Evolutionary conservation across 2,329 filamentous ascomycete species (phyloP).

Genomic region (Arthrobotrys musiformis): DNA sequence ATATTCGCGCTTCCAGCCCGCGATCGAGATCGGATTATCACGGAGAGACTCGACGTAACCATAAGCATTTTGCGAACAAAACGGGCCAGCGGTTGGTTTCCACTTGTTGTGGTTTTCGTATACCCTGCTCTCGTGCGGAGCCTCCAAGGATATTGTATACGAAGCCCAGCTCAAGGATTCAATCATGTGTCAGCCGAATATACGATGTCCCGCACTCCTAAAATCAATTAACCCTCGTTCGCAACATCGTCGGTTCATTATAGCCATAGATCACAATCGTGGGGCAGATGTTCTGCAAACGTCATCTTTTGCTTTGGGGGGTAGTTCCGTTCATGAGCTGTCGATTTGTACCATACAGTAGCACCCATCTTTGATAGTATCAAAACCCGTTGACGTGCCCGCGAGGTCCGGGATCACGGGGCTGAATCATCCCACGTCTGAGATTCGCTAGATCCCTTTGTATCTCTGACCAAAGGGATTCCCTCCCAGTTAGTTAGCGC

Average conservation of each 20-base stretch:
- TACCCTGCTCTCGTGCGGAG: slow-evolving; percentile 37
- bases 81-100: slow-evolving; percentile 23
- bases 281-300: slow-evolving; percentile 46
- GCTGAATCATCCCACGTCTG: slow-evolving; percentile 56
- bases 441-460: slow-evolving; percentile 24
- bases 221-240: slow-evolving; percentile 15
- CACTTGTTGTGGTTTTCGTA: slow-evolving; percentile 45
- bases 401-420: slow-evolving; percentile 50
- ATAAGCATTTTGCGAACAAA: slow-evolving; percentile 38
- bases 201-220: slow-evolving; percentile 51
- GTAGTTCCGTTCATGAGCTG: neutral
- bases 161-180: slow-evolving; percentile 52
- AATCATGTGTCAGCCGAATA: slow-evolving; percentile 55
- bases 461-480: slow-evolving; percentile 49
- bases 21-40: slow-evolving; percentile 55
- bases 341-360: slow-evolving; percentile 18
- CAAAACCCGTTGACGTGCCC: slow-evolving; percentile 41
- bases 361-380: slow-evolving; percentile 7
- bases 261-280: slow-evolving; percentile 47
- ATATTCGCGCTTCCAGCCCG: slow-evolving; percentile 32
- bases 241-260: slow-evolving; percentile 31
- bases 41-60: slow-evolving; percentile 44
- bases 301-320: slow-evolving; percentile 25
- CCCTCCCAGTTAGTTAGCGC: slow-evolving; percentile 21
- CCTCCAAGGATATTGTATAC: slow-evolving; percentile 56